Conservation (phyloP, 768 basidiomycete species). For the Tylopilus intermedius region DNA sequence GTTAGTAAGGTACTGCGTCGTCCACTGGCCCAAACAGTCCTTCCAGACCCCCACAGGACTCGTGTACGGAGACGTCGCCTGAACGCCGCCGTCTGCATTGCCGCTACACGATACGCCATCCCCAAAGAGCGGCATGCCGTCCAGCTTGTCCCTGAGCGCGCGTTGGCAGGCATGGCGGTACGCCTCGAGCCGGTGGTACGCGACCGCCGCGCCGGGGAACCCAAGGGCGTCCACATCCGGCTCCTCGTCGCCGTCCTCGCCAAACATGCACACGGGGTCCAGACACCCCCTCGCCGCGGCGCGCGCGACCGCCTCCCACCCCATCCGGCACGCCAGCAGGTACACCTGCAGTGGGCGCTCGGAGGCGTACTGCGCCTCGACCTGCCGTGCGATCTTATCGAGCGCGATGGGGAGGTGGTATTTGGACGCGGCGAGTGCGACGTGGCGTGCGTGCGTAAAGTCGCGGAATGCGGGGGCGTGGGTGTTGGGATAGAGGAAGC, state of each 20-base stretch:
- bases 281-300: neutral
- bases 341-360: neutral
- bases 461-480: neutral
- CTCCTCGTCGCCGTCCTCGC: neutral
- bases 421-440: conserved; percentile 4
- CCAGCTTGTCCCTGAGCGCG: neutral
- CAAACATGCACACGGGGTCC: neutral
- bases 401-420: conserved; percentile 2
- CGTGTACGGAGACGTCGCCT: too few relatives aligned
- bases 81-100: neutral
- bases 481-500: conserved; percentile 6
- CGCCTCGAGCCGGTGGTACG: neutral
- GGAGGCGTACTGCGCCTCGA: neutral
- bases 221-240: neutral
- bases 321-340: conserved; percentile 1
- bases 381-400: neutral
- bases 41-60: neutral
- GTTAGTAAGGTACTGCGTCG: neutral
- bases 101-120: neutral
- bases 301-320: neutral
- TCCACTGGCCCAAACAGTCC: neutral
- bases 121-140: neutral
- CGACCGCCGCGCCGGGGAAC: neutral
- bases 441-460: neutral
- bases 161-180: neutral